These are phyloP conservation scores for Gynostemma pentaphyllum DNA, from an alignment of 306 rosid species.

Conservation along the genomic window DNA sequence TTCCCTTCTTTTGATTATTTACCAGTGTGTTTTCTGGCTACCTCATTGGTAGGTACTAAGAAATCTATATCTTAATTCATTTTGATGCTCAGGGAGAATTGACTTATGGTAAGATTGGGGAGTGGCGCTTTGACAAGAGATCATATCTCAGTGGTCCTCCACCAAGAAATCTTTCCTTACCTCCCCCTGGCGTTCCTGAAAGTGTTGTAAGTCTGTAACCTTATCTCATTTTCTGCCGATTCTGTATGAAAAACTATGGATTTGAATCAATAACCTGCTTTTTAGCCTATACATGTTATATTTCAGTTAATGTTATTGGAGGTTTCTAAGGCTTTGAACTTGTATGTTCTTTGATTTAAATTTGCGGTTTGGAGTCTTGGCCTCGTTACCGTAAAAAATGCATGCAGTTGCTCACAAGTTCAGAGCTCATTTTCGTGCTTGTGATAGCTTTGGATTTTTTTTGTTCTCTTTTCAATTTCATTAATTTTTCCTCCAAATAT, in stretches of 20 bases:
- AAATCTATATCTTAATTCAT: neutral
- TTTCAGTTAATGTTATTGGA: neutral
- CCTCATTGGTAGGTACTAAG: neutral
- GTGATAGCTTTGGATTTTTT: neutral
- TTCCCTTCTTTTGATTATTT: neutral
- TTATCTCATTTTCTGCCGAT: neutral
- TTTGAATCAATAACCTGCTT: neutral
- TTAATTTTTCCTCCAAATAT: neutral
- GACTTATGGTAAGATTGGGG: conserved; percentile 76
- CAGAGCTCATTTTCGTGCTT: neutral
- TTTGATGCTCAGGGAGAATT: conserved; percentile 42
- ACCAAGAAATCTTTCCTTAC: conserved; percentile 68
- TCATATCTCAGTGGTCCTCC: conserved; percentile 69
- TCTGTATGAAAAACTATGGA: neutral
- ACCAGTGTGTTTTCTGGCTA: neutral
- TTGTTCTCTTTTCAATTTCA: neutral
- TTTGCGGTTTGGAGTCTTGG: too few species aligned
- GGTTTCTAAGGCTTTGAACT: too few species aligned
- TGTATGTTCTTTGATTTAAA: too few species aligned
- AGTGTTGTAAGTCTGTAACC: conserved; percentile 58
- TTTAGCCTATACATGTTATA: neutral
- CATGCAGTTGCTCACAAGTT: too few species aligned
- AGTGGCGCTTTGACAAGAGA: conserved; percentile 97
- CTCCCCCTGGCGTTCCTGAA: conserved; percentile 92
- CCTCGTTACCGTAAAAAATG: too few species aligned